Evolutionary conservation across 306 rosid species (phyloP), one percentile per base, ranked within the genome.

Genomic region (Erythrophleum fordii): DNA sequence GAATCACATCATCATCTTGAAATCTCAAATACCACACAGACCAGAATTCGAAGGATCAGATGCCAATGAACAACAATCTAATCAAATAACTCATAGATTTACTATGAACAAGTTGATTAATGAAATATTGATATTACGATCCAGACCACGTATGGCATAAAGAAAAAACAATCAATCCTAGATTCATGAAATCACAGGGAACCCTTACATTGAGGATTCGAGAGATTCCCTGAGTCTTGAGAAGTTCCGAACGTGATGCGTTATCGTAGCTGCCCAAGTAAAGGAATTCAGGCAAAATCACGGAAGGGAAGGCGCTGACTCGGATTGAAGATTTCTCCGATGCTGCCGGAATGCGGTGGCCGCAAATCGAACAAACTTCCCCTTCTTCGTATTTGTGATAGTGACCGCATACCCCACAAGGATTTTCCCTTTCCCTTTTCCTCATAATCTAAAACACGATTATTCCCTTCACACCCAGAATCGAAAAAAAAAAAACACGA

Each of bases 361-460:
- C 99, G 60, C 99, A 96, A 81, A 93, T 88, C 89, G 97, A 90
- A 82, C 99, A 96, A 16, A 96, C 97, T 83, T 95, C 99, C 8
- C 99, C 99, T 83, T 96, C 99, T 76, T 96, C 99, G 66, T 83
- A 90, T 77, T 96, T 96, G 89, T 96, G 99, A 86, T 92, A 96
- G 87, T 96, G 99, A 44, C 99, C 99, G 71, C 99, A 96, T 71
- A 96, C 89, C 68, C 92, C 98, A 80, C 99, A 96, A 61, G 99
- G 99, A 72, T 96, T 96, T 85, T 96, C 99, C 72, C 99, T 93
- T 86, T 96, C 99, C 81, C 99, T 89, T 84, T 96, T 96, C 90
- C 98, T 93, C 99, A 96, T 95, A 61, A 37, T 79, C 84, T 48
- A 49, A 35, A 52, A 45, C 31, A 49, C 72, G 49, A 39, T 31